phyloP scores from a whole-genome alignment of 352 stramenopile genomes.

The Thalassiosira mediterranea region DNA sequence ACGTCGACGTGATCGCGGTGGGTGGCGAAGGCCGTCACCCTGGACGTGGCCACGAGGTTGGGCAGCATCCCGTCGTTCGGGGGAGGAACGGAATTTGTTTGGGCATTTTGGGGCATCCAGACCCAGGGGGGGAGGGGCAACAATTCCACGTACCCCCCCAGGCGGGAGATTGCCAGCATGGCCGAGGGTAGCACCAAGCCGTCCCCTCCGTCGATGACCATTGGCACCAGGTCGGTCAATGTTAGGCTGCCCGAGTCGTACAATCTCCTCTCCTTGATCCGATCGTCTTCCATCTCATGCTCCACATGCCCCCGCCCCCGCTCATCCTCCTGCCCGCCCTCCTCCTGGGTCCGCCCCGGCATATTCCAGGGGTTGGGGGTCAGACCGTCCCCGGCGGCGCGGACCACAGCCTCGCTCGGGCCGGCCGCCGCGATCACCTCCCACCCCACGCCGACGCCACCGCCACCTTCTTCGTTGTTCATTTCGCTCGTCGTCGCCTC shows the following conservation, averaged over 20 bases:
- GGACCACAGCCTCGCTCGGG: slow-evolving; percentile 46
- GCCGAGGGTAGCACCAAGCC: neutral
- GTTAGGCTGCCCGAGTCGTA: slow-evolving; percentile 36
- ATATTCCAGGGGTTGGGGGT: slow-evolving; percentile 12
- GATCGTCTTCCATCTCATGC: neutral
- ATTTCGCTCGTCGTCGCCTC: slow-evolving; percentile 11
- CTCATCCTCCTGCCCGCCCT: neutral
- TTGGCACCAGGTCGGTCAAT: slow-evolving; percentile 42
- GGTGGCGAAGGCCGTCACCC: slow-evolving; percentile 58
- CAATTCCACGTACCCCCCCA: slow-evolving; percentile 79
- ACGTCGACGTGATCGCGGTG: slow-evolving; percentile 66
- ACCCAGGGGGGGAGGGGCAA: slow-evolving; percentile 63
- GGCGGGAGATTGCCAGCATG: slow-evolving; percentile 64
- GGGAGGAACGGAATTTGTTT: neutral
- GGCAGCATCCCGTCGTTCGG: slow-evolving; percentile 13
- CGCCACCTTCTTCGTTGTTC: slow-evolving; percentile 1
- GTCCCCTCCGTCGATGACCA: slow-evolving; percentile 18
- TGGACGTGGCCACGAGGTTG: slow-evolving; percentile 30
- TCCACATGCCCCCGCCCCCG: neutral
- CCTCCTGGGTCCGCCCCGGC: neutral
- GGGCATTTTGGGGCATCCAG: slow-evolving; percentile 52
- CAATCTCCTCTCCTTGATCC: slow-evolving; percentile 6
- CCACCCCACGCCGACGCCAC: slow-evolving; percentile 51
- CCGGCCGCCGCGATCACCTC: slow-evolving; percentile 50
- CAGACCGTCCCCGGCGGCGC: slow-evolving; percentile 42